Base-by-base conservation (phyloP, 2,329 filamentous ascomycete genomes). In the Penicillium thymicola region DNA sequence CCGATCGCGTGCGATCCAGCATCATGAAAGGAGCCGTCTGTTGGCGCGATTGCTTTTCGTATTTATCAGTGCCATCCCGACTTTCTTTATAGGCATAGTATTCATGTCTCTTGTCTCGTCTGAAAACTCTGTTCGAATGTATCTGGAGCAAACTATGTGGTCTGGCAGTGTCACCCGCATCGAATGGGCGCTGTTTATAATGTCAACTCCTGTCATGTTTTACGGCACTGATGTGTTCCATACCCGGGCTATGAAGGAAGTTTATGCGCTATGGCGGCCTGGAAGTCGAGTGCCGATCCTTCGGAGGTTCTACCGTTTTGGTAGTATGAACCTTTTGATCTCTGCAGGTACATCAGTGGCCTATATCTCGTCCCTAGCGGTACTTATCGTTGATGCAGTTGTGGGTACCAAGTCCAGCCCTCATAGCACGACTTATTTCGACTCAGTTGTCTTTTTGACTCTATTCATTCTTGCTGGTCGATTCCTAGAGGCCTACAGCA, bases 271-370 rank as follows among this genome's bases (percentile, higher is more conserved):
- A 60, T 97, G 92, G 92, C 82, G 88, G 23, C 85, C 78, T 2
- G 84, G 85, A 28, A 96, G 90, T 69, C 84, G 82, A 37, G 87
- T 87, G 1, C 89, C 90, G 0, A 71, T 95, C 4, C 65, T 89
- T 16, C 83, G 88, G 64, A 82, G 92, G 14, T 92, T 97, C 68
- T 91, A 92, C 72, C 86, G 89, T n/a, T 97, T 97, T 67, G 92
- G 92, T 9, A 96, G 92, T 77, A 97, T 97, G 92, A 96, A 96
- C 70, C 88, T 95, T 78, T 82, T 97, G 58, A 92, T 97, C 75
- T 94, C 89, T 8, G 81, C 96, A 2, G 92, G 92, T 6, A 96
- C 92, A 0, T 88, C 85, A 2, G 90, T 97, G 58, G 92, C 92
- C 1, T 96, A 96, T 71, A 78, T 95, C 59, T 87, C 90, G 0